Evolutionary conservation across 73 alveolate genomes (phyloP).

Genomic region (Tetrahymena malaccensis): DNA sequence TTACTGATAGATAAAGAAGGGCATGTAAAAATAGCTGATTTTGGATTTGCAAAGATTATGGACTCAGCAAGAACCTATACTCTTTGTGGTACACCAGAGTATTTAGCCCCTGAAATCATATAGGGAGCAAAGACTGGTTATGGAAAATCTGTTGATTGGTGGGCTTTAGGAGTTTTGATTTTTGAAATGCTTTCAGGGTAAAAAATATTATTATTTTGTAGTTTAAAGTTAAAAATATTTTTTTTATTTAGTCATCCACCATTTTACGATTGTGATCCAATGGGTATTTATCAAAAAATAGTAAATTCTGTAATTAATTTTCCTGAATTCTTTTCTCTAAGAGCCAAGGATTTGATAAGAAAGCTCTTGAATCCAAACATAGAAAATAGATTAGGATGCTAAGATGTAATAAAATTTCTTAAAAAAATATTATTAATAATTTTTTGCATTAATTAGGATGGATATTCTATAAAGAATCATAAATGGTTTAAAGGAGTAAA

Average conservation of each 20-base stretch:
- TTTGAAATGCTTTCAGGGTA: conserved; percentile 72
- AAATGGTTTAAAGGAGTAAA: conserved; percentile 80
- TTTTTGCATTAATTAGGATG: conserved; percentile 15
- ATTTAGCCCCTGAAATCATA: conserved; percentile 70
- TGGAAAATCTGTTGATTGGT: conserved; percentile 66
- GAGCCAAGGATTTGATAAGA: conserved; percentile 32
- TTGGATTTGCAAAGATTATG: conserved; percentile 70
- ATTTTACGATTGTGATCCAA: conserved; percentile 64
- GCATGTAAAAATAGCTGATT: conserved; percentile 71
- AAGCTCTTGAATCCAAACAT: conserved; percentile 28
- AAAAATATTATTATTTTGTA: not conserved
- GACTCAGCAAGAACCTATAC: conserved; percentile 50
- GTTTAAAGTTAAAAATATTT: conserved; percentile 42
- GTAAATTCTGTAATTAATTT: conserved; percentile 34
- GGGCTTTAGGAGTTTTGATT: conserved; percentile 72
- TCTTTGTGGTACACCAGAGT: conserved; percentile 65
- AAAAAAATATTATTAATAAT: not conserved
- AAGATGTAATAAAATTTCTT: conserved; percentile 7
- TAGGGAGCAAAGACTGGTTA: conserved; percentile 56
- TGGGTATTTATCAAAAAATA: conserved; percentile 40
- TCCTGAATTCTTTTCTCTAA: conserved; percentile 30
- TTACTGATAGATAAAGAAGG: conserved; percentile 63
- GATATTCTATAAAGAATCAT: conserved; percentile 58
- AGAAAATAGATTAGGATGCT: conserved; percentile 12
- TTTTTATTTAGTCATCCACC: conserved; percentile 63